Conservation (phyloP, 2,329 filamentous ascomycete genomes). For the Trichoderma koningiopsis region DNA sequence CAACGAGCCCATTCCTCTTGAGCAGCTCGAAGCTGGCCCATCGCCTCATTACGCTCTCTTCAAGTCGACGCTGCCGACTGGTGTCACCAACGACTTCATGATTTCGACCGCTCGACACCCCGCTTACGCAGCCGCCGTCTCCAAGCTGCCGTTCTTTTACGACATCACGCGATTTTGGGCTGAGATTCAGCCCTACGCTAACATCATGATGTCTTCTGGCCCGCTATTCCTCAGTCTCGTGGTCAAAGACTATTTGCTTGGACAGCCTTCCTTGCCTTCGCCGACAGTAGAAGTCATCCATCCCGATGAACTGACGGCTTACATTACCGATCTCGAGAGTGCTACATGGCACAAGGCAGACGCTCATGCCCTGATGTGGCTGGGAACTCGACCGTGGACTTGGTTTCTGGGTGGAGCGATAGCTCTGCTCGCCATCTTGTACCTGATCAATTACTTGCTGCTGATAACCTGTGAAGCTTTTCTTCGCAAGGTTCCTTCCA, state of each 20-base stretch:
- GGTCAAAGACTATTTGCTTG: slow-evolving; percentile 10
- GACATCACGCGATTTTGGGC: slow-evolving; percentile 20
- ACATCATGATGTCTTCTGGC: slow-evolving; percentile 23
- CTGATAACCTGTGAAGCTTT: neutral
- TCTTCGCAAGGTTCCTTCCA: slow-evolving; percentile 17
- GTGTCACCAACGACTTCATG: slow-evolving; percentile 18
- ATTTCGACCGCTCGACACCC: slow-evolving; percentile 16
- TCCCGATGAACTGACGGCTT: neutral
- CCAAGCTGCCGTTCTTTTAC: slow-evolving; percentile 14
- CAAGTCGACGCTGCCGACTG: slow-evolving; percentile 14
- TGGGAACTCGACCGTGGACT: slow-evolving; percentile 13
- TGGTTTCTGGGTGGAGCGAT: slow-evolving; percentile 4
- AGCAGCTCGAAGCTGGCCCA: slow-evolving; percentile 11
- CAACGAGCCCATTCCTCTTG: slow-evolving; percentile 15
- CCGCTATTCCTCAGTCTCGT: slow-evolving; percentile 18
- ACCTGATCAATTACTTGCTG: slow-evolving; percentile 12
- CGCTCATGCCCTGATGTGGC: slow-evolving; percentile 18
- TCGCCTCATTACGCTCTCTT: slow-evolving; percentile 17
- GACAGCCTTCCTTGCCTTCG: slow-evolving; percentile 9
- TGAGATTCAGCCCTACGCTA: slow-evolving; percentile 14
- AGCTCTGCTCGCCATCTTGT: neutral
- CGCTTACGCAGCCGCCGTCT: slow-evolving; percentile 8
- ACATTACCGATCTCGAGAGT: slow-evolving; percentile 22
- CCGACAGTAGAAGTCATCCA: slow-evolving; percentile 12
- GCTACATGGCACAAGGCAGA: slow-evolving; percentile 17